A percentile compares a stretch with the other conserved stretches of the same genome.
Evolutionary conservation across 257 asterid species (phyloP).

Genomic region (Buddleja alternifolia): DNA sequence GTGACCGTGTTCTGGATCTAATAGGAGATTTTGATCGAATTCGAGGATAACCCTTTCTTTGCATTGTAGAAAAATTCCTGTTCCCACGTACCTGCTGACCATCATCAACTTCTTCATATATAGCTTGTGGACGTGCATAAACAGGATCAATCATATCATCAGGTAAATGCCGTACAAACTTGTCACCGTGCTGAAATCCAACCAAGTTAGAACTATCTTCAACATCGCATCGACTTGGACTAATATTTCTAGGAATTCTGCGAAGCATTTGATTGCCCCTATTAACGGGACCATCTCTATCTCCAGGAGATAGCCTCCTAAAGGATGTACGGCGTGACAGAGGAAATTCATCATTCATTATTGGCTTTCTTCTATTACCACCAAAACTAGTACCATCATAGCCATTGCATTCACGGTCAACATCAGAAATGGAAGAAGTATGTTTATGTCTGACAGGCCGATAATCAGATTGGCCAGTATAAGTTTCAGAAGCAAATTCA

Average conservation of each 20-base stretch:
- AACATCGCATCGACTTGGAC: slow-evolving; percentile 48
- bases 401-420: slow-evolving; percentile 54
- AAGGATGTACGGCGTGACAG: slow-evolving; percentile 49
- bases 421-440: slow-evolving; percentile 46
- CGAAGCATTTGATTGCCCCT: slow-evolving; percentile 51
- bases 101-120: slow-evolving; percentile 51
- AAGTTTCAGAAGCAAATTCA: slow-evolving; percentile 55
- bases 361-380: slow-evolving; percentile 49
- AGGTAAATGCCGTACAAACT: slow-evolving; percentile 51
- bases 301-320: slow-evolving; percentile 65
- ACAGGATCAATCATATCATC: slow-evolving; percentile 54
- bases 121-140: slow-evolving; percentile 49
- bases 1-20: slow-evolving; percentile 68
- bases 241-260: slow-evolving; percentile 58
- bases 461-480: slow-evolving; percentile 51
- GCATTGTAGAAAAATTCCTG: slow-evolving; percentile 56
- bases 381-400: slow-evolving; percentile 42
- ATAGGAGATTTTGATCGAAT: slow-evolving; percentile 70
- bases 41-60: slow-evolving; percentile 61
- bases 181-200: slow-evolving; percentile 48
- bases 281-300: slow-evolving; percentile 48
- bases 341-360: slow-evolving; percentile 54
- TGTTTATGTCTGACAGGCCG: slow-evolving; percentile 63
- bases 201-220: slow-evolving; percentile 46
- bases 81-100: slow-evolving; percentile 54